phyloP scores from a whole-genome alignment of 2,329 filamentous ascomycete genomes.

The Pseudogymnoascus destructans region DNA sequence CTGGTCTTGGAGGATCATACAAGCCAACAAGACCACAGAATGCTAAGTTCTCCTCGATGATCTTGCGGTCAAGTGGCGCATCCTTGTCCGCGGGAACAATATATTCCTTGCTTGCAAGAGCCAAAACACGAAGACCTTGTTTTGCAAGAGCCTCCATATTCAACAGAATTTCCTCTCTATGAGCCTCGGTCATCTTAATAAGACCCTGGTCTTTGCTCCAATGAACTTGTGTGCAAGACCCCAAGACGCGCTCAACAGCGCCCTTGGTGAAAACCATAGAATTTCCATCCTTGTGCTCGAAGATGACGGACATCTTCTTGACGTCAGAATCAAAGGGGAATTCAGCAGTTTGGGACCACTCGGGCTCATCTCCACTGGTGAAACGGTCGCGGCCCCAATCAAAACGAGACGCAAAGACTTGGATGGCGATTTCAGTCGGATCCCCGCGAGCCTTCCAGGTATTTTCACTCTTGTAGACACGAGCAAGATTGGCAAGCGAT shows the following conservation, averaged over 20 bases:
- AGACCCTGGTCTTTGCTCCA: conserved; percentile 30
- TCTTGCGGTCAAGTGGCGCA: conserved; percentile 39
- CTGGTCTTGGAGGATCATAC: conserved; percentile 58
- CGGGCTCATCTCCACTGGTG: conserved; percentile 34
- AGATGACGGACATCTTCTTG: conserved; percentile 67
- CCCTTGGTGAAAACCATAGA: conserved; percentile 48
- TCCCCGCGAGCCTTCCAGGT: conserved; percentile 53
- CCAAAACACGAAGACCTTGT: conserved; percentile 56
- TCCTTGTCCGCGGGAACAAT: conserved; percentile 25
- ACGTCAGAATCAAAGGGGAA: conserved; percentile 63
- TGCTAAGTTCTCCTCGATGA: conserved; percentile 53
- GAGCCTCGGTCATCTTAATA: conserved; percentile 37
- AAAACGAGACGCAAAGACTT: conserved; percentile 60
- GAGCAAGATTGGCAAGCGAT: conserved; percentile 52
- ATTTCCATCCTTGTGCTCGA: conserved; percentile 31
- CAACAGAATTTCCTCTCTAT: conserved; percentile 42
- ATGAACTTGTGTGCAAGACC: conserved; percentile 43
- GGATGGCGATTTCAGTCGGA: conserved; percentile 61
- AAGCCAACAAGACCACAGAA: conserved; percentile 69
- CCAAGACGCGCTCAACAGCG: conserved; percentile 56
- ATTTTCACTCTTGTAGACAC: conserved; percentile 39
- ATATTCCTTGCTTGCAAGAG: conserved; percentile 39
- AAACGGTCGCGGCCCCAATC: conserved; percentile 44
- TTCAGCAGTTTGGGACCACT: conserved; percentile 49
- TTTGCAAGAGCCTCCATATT: conserved; percentile 58